Base-by-base conservation (phyloP, 208 protist genomes). In the Wallacemonas sp. region DNA sequence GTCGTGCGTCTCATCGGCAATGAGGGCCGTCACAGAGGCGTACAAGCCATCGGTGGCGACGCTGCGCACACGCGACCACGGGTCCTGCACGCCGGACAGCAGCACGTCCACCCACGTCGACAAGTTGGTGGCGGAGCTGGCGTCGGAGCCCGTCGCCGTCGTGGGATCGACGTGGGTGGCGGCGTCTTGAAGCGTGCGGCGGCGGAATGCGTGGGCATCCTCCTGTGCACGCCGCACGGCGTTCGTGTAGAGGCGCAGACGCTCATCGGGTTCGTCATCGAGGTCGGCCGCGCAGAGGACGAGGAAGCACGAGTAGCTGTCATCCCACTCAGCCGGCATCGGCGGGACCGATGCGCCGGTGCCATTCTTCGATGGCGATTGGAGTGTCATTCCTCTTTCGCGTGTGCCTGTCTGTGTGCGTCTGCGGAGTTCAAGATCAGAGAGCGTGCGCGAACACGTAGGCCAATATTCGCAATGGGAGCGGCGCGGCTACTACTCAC, bases 41-140 rank as follows among this genome's bases (percentile, higher is more conserved):
- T 41, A 39, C 65, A 80, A 11, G 41, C 60, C 29, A 68, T 63
- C 47, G 48, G 60, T 27, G 44, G 41, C 33, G 68, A 80, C 46
- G 39, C 69, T 57, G 1, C 82, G 82, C 39, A 90, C 77, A 39
- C 79, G 71, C 24, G 87, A 93, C 84, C 83, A 90, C 48, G 80
- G 63, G 63, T 93, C 87, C 27, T 83, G 76, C n/a, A 77, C 78
- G 2, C 83, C 87, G 24, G 76, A 69, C 49, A 93, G 70, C 46
- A 93, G 71, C 1, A 85, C 65, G 16, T 78, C 65, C 9, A 70
- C 24, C 79, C 74, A 77, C 34, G 44, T 24, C 44, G 70, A 38
- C 11, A 61, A 23, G 36, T 54, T 30, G 43, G n/a, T 27, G 19
- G 34, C 24, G 17, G 34, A 8, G 23, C n/a, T n/a, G n/a, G 52